Evolutionary conservation across 2,329 filamentous ascomycete species (phyloP).

Genomic region (Trichoderma brevicompactum): DNA sequence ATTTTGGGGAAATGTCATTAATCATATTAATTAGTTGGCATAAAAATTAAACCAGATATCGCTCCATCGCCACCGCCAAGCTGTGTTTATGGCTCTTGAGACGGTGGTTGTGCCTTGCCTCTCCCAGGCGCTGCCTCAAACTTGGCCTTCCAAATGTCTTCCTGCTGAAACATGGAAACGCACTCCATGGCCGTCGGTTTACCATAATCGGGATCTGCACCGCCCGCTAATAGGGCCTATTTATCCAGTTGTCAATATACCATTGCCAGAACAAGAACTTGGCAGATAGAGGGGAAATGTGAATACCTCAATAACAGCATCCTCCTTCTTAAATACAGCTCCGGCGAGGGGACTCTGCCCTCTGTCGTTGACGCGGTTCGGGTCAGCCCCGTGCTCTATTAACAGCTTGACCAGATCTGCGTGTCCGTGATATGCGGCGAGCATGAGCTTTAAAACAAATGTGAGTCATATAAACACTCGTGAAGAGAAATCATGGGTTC

Average conservation of each 20-base stretch:
- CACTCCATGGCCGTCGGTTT: constrained; percentile 55
- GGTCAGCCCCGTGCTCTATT: constrained; percentile 65
- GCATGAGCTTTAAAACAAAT: constrained; percentile 61
- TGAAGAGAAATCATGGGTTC: no score
- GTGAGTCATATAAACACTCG: constrained; percentile 1
- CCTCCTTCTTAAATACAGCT: constrained; percentile 73
- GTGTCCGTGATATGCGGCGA: constrained; percentile 72
- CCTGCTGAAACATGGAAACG: constrained; percentile 57
- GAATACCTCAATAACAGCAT: constrained; percentile 62
- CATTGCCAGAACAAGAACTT: not conserved
- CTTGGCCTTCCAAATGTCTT: constrained; percentile 53
- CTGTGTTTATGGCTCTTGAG: not conserved
- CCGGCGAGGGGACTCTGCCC: constrained; percentile 72
- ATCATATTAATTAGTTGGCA: not conserved
- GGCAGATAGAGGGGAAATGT: no score
- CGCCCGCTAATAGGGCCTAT: constrained; percentile 54
- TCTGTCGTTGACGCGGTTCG: constrained; percentile 69
- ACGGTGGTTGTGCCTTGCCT: constrained; percentile 46
- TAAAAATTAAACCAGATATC: not conserved
- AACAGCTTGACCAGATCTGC: constrained; percentile 63
- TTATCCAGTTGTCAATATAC: not conserved
- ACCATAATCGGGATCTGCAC: constrained; percentile 59
- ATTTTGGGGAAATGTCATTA: no score
- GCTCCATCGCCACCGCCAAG: not conserved
- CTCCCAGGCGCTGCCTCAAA: constrained; percentile 55